phyloP scores from a whole-genome alignment of 345 rosid species.

The Eucalyptus curtisii region DNA sequence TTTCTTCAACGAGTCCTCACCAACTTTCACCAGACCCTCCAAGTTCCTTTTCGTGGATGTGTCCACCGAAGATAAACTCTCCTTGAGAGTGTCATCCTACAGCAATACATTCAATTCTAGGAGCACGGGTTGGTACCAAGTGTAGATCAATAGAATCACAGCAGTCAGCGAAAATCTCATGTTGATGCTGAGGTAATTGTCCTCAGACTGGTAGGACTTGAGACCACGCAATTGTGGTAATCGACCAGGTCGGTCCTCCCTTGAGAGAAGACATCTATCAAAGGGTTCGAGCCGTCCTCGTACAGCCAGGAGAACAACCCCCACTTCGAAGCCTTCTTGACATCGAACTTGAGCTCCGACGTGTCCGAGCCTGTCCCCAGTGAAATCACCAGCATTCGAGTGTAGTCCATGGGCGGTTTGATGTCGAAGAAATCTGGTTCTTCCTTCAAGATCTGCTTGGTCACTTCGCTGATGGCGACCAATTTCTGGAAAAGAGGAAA shows the following conservation, averaged over 20 bases:
- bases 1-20: slow-evolving; percentile 25
- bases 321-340: slow-evolving; percentile 43
- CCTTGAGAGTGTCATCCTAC: slow-evolving; percentile 37
- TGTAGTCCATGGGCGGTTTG: slow-evolving; percentile 29
- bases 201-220: slow-evolving; percentile 35
- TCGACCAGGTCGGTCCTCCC: slow-evolving; percentile 50
- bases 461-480: slow-evolving; percentile 54
- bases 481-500: slow-evolving; percentile 24
- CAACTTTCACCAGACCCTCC: slow-evolving; percentile 35
- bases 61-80: slow-evolving; percentile 27
- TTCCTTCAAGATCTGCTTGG: slow-evolving; percentile 30
- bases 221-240: slow-evolving; percentile 36
- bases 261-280: slow-evolving; percentile 30
- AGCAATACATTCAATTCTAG: background rate
- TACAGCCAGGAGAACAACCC: slow-evolving; percentile 47
- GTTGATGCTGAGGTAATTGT: slow-evolving; percentile 53
- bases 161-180: slow-evolving; percentile 13
- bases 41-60: slow-evolving; percentile 32
- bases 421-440: slow-evolving; percentile 28
- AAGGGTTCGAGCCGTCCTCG: slow-evolving; percentile 32
- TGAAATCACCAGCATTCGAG: slow-evolving; percentile 45
- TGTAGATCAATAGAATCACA: background rate
- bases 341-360: slow-evolving; percentile 17
- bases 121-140: background rate
- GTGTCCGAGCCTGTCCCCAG: slow-evolving; percentile 45